phyloP scores from a whole-genome alignment of 2,329 filamentous ascomycete species.

The Geosmithia putterillii region DNA sequence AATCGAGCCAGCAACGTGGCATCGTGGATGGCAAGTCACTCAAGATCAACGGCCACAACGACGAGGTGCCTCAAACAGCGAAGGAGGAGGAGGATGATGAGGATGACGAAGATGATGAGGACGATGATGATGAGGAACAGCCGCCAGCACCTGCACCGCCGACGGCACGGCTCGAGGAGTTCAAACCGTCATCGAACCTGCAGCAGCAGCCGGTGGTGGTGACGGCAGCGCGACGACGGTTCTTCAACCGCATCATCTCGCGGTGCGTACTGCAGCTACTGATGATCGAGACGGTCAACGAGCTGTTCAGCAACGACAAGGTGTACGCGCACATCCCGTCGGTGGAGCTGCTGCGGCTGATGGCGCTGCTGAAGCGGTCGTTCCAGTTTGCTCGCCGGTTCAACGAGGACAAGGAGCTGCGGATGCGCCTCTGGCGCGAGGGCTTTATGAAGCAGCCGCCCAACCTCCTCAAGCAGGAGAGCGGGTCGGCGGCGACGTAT shows the following conservation, averaged over 20 bases:
- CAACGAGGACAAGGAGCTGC: slow-evolving; percentile 92
- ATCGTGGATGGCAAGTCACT: slow-evolving; percentile 37
- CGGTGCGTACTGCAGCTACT: slow-evolving; percentile 94
- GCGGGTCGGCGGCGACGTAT: slow-evolving; percentile 84
- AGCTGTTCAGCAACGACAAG: slow-evolving; percentile 93
- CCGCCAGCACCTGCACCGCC: slow-evolving; percentile 2
- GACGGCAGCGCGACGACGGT: slow-evolving; percentile 80
- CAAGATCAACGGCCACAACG: slow-evolving; percentile 44
- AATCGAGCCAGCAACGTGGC: slow-evolving; percentile 21
- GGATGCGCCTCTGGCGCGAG: slow-evolving; percentile 89
- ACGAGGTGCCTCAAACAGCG: slow-evolving; percentile 4
- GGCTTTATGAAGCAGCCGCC: slow-evolving; percentile 99
- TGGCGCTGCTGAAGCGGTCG: slow-evolving; percentile 88
- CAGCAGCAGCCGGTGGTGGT: slow-evolving; percentile 88
- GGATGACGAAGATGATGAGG: slow-evolving; percentile 10
- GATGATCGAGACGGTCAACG: slow-evolving; percentile 99
- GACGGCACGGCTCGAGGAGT: slow-evolving; percentile 58
- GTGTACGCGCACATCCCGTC: slow-evolving; percentile 93
- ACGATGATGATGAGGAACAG: slow-evolving; percentile 23
- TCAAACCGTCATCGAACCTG: slow-evolving; percentile 61
- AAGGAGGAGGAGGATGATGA: background rate
- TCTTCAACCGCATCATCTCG: slow-evolving; percentile 99
- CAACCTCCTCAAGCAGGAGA: slow-evolving; percentile 95
- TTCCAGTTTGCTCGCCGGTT: slow-evolving; percentile 96
- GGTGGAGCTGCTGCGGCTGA: slow-evolving; percentile 75